Conservation (phyloP, 75 land plant species). For the Selaginella tamariscina region DNA sequence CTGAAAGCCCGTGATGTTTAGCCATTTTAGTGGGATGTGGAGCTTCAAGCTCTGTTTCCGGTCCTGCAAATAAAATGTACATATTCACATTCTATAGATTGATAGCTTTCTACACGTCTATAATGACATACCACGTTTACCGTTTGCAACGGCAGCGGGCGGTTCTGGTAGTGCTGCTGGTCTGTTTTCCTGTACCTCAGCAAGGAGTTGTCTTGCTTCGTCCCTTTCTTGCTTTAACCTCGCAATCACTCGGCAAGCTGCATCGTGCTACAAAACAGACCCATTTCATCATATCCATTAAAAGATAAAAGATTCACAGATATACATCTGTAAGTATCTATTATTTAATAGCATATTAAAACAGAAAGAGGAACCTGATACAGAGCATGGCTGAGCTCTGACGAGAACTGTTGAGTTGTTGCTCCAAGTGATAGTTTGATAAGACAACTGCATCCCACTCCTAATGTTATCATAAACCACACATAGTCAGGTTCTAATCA, state of each 20-base stretch:
- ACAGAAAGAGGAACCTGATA: conserved; percentile 55
- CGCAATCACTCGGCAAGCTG: conserved; percentile 98
- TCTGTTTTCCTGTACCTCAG: conserved; percentile 64
- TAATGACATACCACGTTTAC: conserved; percentile 58
- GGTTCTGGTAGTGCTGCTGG: conserved; percentile 36
- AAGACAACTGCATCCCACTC: conserved; percentile 98
- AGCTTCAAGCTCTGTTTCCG: conserved; percentile 46
- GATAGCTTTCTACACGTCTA: no score
- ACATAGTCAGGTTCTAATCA: not conserved
- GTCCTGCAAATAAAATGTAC: conserved; percentile 14
- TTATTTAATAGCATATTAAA: not conserved
- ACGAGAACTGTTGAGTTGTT: conserved; percentile 87
- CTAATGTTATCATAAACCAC: conserved; percentile 22
- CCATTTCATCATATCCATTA: not conserved
- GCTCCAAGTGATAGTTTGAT: conserved; percentile 89
- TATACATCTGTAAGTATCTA: not conserved
- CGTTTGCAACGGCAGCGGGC: conserved; percentile 47
- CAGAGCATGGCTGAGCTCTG: conserved; percentile 96
- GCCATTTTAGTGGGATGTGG: conserved; percentile 57
- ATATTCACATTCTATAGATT: not conserved
- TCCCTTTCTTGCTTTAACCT: conserved; percentile 94
- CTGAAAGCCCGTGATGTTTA: conserved; percentile 67
- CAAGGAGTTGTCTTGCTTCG: conserved; percentile 67
- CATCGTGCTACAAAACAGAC: conserved; percentile 69
- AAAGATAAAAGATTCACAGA: not conserved